phyloP scores from a whole-genome alignment of 148 eudicot species.

The Pouteria glomerata region DNA sequence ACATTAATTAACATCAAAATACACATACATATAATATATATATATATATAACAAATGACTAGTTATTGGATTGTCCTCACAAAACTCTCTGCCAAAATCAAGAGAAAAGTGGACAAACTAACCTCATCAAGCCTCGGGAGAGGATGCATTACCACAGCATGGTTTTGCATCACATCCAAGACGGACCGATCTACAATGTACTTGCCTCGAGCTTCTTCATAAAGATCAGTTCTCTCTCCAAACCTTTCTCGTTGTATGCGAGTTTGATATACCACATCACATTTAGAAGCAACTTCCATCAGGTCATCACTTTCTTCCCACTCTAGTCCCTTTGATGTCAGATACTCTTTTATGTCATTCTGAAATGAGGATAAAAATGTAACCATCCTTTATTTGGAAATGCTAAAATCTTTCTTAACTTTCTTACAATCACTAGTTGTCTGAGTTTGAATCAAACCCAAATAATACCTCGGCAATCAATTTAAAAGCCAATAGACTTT shows the following conservation, averaged over 20 bases:
- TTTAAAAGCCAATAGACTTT: neutral
- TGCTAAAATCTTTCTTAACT: neutral
- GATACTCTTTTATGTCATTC: slow-evolving; percentile 91
- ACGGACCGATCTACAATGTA: slow-evolving; percentile 68
- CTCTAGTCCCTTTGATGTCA: slow-evolving; percentile 61
- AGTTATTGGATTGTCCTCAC: neutral
- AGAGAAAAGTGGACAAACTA: neutral
- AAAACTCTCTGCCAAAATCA: neutral
- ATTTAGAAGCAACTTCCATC: slow-evolving; percentile 95
- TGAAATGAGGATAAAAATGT: slow-evolving; percentile 20
- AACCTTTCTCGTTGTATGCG: slow-evolving; percentile 88
- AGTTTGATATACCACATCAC: slow-evolving; percentile 97
- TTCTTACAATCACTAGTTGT: neutral
- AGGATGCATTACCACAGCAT: slow-evolving; percentile 95
- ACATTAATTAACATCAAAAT: slow-evolving; percentile 4
- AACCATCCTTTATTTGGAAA: too few species aligned
- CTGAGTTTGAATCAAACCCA: neutral
- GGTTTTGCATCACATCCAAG: slow-evolving; percentile 72
- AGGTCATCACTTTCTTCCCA: slow-evolving; percentile 94
- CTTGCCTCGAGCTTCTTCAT: slow-evolving; percentile 85
- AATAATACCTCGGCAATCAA: neutral
- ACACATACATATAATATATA: too few species aligned
- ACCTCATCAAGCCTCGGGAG: slow-evolving; percentile 99
- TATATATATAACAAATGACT: neutral
- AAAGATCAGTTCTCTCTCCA: slow-evolving; percentile 77